Conservation (phyloP, 257 asterid species). For the Solanum gandarillasii region DNA sequence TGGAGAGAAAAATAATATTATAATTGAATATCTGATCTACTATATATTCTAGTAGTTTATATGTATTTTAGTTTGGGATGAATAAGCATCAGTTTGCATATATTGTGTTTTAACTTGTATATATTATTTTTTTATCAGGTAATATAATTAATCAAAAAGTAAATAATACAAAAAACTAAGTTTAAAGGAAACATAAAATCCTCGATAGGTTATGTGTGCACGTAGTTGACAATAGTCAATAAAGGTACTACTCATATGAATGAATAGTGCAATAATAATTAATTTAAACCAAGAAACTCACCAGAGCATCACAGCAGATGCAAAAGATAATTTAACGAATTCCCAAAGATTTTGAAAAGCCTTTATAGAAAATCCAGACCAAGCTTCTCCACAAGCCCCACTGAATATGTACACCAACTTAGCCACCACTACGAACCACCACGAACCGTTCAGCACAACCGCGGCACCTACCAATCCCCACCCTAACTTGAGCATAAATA, state of each 20-base stretch:
- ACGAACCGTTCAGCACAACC: slow-evolving; percentile 26
- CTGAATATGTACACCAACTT: slow-evolving; percentile 32
- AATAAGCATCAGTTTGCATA: too few species aligned
- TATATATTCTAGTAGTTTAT: too few species aligned
- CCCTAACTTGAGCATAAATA: slow-evolving; percentile 36
- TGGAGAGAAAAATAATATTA: too few species aligned
- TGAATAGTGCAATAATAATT: not conserved
- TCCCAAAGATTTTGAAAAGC: slow-evolving; percentile 41
- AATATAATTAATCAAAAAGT: too few species aligned
- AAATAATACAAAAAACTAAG: too few species aligned
- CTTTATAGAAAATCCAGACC: slow-evolving; percentile 39
- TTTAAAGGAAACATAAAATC: too few species aligned
- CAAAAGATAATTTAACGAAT: slow-evolving; percentile 39
- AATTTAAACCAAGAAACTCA: slow-evolving; percentile 1
- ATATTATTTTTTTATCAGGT: too few species aligned
- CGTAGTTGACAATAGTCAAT: not conserved
- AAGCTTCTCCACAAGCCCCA: slow-evolving; percentile 46
- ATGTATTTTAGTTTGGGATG: not conserved
- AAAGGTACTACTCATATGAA: too few species aligned
- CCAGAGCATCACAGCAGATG: slow-evolving; percentile 62
- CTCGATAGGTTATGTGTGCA: not conserved
- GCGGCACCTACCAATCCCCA: slow-evolving; percentile 59
- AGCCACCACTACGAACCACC: slow-evolving; percentile 54
- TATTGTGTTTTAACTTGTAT: too few species aligned
- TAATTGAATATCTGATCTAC: not conserved